Evolutionary conservation across 2,329 filamentous ascomycete species (phyloP).

Genomic region (Paecilomyces formosus): DNA sequence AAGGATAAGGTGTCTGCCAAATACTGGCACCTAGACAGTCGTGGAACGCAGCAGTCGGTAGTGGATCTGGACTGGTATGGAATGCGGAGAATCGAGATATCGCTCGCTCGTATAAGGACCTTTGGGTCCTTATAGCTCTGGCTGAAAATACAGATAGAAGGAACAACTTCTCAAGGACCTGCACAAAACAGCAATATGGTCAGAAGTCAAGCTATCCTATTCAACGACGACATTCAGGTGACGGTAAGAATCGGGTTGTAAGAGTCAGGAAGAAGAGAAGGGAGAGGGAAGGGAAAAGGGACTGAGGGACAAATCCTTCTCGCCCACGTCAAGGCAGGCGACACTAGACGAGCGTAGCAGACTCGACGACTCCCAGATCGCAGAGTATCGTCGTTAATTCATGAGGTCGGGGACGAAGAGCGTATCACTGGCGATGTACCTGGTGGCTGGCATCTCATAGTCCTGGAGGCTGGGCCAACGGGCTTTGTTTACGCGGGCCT

Average conservation of each 20-base stretch:
- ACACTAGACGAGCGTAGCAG: neutral
- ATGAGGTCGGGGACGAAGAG: slow-evolving; percentile 7
- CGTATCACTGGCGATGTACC: slow-evolving; percentile 3
- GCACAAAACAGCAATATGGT: neutral
- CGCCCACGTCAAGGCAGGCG: slow-evolving; percentile 11
- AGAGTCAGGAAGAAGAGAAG: slow-evolving; percentile 1
- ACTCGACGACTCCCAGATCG: neutral
- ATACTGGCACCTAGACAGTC: neutral
- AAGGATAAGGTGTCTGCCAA: neutral
- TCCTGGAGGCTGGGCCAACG: slow-evolving; percentile 34
- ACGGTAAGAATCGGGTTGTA: neutral
- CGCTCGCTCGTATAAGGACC: neutral
- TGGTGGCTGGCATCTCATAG: slow-evolving; percentile 26
- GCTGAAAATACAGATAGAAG: neutral
- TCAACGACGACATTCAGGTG: neutral
- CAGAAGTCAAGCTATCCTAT: neutral
- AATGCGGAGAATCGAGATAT: neutral
- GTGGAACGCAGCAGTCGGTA: neutral
- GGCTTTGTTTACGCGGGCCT: slow-evolving; percentile 32
- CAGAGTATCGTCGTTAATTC: slow-evolving; percentile 1
- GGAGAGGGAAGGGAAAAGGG: slow-evolving; percentile 18
- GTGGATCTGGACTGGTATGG: neutral
- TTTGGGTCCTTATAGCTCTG: neutral
- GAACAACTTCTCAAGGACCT: neutral
- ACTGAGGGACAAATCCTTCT: slow-evolving; percentile 16